Evolutionary conservation across 139 green algal genomes (phyloP).

Genomic region (Chlamydomonas incerta): DNA sequence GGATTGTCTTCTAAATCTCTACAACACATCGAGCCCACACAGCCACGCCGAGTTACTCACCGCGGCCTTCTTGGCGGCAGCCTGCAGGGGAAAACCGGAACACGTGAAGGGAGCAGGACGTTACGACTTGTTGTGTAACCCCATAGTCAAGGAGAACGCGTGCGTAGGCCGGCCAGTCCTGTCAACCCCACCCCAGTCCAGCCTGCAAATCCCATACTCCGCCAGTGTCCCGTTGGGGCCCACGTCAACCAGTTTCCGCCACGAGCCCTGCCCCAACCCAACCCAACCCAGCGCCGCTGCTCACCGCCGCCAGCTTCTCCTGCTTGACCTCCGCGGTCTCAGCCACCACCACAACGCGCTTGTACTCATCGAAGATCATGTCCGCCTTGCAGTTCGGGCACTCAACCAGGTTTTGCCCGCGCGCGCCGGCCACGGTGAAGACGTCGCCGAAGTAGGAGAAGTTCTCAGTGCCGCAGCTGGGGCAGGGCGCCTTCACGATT

Average conservation of each 20-base stretch:
- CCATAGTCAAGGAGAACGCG: too few relatives aligned
- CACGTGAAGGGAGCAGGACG: too few relatives aligned
- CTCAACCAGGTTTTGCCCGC: conserved; percentile 71
- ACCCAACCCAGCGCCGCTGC: too few relatives aligned
- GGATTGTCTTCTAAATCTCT: too few relatives aligned
- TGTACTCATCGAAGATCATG: conserved; percentile 78
- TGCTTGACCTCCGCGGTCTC: conserved; percentile 66
- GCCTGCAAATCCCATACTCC: too few relatives aligned
- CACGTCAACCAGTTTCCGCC: too few relatives aligned
- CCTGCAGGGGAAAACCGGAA: background rate
- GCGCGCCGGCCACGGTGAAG: conserved; percentile 79
- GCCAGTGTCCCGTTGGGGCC: too few relatives aligned
- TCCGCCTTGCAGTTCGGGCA: conserved; percentile 81
- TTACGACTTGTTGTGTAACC: too few relatives aligned
- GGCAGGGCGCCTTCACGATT: conserved; percentile 85
- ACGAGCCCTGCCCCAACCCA: too few relatives aligned
- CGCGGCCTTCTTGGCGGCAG: conserved; percentile 39
- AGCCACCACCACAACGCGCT: conserved; percentile 72
- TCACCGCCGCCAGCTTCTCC: conserved; percentile 52
- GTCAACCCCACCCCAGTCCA: too few relatives aligned
- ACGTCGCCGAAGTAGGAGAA: conserved; percentile 91
- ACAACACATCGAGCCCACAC: too few relatives aligned
- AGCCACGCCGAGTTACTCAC: background rate
- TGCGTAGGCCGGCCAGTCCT: background rate
- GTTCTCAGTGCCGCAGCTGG: conserved; percentile 81